Evolutionary conservation across 1,284 basidiomycete genomes (phyloP), one percentile per base, ranked within the genome.

Genomic region (Testicularia cyperi): DNA sequence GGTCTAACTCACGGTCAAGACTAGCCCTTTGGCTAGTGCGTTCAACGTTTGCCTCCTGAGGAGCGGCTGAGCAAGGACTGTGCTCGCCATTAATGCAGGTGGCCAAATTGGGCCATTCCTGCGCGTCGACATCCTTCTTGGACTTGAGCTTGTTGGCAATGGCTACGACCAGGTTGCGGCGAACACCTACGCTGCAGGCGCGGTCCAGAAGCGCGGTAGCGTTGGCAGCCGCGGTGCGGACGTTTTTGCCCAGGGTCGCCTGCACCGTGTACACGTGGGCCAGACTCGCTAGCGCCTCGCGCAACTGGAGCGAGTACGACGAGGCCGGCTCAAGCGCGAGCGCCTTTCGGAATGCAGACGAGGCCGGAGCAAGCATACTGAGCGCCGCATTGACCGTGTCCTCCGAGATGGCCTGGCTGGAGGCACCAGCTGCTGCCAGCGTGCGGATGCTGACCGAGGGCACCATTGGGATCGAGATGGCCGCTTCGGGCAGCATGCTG

Each of bases 401-500:
- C 18, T 49, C 48, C 12, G 62, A 62, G 51, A 57, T 53, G 23
- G 43, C 33, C n/a, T 47, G 44, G 16, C 42, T 34, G 18, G 51
- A 38, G 36, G 38, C 43, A 6, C 42, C 25, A 0, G 44, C 29
- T 5, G 52, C 26, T 12, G 35, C 56, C 10, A 65, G 49, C 23
- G 44, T 44, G 3, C 57, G 54, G 16, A 53, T 44, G 28, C 53
- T 56, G 31, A 54, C 37, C 5, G 57, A 56, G 1, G 53, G 56
- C 9, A 58, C 49, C 65, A 65, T 65, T 8, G 70, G 70, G 20
- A 72, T 44, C 6, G 63, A 68, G 15, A 68, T 52, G 26, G 70
- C 67, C 7, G 62, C 53, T 27, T 74, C 71, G 6, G 71, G 62
- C 13, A 74, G 57, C 56, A 69, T 55, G 44, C 65, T 68, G 42